Evolutionary conservation across 257 asterid species (phyloP), one percentile per base, ranked within the genome.

Genomic region (Fraxinus americana): DNA sequence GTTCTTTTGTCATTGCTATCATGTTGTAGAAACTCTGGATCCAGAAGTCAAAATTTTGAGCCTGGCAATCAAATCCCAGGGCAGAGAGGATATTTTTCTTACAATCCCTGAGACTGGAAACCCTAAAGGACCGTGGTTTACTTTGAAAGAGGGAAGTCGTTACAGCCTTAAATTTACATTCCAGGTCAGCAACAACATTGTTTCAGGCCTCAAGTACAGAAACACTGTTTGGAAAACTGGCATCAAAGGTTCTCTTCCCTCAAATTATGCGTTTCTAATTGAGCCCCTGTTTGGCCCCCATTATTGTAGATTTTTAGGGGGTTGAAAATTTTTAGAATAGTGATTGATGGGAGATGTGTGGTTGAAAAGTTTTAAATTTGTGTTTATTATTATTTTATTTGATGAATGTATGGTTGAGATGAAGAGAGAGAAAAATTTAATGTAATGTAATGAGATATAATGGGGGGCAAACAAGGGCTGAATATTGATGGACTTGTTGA

Each of bases 201-300:
- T 91, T 14, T 87, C 93, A 0, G 97, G 97, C 81, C 88, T 92
- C 83, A 89, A 89, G 77, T 92, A 92, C 87, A 89, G 85, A 72
- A 92, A 89, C 87, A 84, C 82, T 35, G 94, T 90, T 19, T 92
- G 96, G 97, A 89, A 91, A 88, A 87, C 96, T 50, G 94, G 96
- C 77, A 84, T 92, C 71, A 92, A 82, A 82, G 97, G 96, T 92
- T 74, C 34, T 30, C 59, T 78, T 11, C 21, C 29, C 52, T 38
- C 21, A 23, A 21, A 54, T 17, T 54, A 45, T 45, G 65, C n/a
- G 27, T 54, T 54, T 54, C 25, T 54, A 54, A 54, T 19, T 14
- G 25, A n/a, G n/a, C n/a, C n/a, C n/a, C n/a, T n/a, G n/a, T n/a
- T n/a, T n/a, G n/a, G n/a, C n/a, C n/a, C n/a, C n/a, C n/a, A n/a